Evolutionary conservation across 169 alveolate species (phyloP).

Genomic region (Toxoplasma gondii): DNA sequence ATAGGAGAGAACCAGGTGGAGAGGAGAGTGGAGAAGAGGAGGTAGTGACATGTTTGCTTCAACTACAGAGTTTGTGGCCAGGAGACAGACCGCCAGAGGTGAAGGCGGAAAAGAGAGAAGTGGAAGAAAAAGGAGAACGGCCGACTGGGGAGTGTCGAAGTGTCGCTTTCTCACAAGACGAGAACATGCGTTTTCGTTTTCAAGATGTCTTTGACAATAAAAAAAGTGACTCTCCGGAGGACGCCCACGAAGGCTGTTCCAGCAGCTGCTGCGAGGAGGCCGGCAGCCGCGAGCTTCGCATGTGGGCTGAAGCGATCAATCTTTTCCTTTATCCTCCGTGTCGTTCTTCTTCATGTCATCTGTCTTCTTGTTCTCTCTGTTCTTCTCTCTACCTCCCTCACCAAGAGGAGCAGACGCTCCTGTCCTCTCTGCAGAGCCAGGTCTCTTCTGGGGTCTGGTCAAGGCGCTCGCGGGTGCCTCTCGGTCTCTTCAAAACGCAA

Average conservation of each 20-base stretch:
- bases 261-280: constrained; percentile 1
- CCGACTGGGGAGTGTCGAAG: background rate
- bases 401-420: background rate
- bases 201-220: background rate
- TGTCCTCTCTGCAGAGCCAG: background rate
- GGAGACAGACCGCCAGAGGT: too few species aligned
- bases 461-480: too few species aligned
- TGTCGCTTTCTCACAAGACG: background rate
- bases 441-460: too few species aligned
- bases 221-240: too few species aligned
- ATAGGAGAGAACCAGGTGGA: too few species aligned
- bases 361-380: background rate
- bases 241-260: background rate
- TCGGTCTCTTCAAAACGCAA: background rate
- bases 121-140: background rate
- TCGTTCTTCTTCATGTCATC: background rate
- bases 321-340: background rate
- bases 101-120: too few species aligned
- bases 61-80: too few species aligned
- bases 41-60: too few species aligned
- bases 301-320: constrained; percentile 12
- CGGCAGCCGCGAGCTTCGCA: background rate
- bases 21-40: too few species aligned
- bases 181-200: background rate
- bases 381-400: background rate